Evolutionary conservation across 495 filamentous ascomycete genomes (phyloP), one percentile per base, ranked within the genome.

Genomic region (Clavariopsis aquatica): DNA sequence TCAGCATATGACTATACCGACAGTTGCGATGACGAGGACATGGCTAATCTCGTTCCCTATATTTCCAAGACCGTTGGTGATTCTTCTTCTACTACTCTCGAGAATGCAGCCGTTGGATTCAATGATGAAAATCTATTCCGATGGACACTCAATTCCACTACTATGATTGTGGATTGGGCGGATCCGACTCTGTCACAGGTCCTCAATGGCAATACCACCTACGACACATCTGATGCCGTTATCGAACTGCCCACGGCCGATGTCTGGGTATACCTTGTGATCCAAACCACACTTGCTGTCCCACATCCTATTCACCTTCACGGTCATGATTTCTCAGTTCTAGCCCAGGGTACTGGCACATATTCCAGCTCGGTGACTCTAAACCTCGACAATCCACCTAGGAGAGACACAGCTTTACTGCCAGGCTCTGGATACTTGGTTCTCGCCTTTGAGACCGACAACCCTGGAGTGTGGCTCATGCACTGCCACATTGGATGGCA

Each of bases 181-280:
- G 65, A 78, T 58, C 78, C 78, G 23, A 77, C 78, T 15, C 67
- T 83, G 46, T 47, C 74, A 28, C 74, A 76, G 43, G 61, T 81
- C 17, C 28, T 74, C 13, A 63, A 79, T 34, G 68, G 64, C 12
- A 74, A 73, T 29, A 66, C 69, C 7, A 63, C 68, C 17, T 81
- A 71, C 57, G 67, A 70, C 8, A 31, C 60, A 6, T 57, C 63
- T 2, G 73, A 76, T 43, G 72, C 74, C 41, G 72, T 80, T n/a
- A 71, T 82, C 41, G 60, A 72, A 22, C 70, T 81, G 0, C 62
- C 66, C 12, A 27, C 47, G 2, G 70, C 72, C 9, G 75, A 81
- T 51, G 68, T 75, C 24, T 82, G 81, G 82, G 73, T 74, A 7
- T 84, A 81, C 73, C 79, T 81, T 75, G 69, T 83, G 1, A 71